Evolutionary conservation across 2,329 filamentous ascomycete genomes (phyloP).

Genomic region (Aspergillus jensenii): DNA sequence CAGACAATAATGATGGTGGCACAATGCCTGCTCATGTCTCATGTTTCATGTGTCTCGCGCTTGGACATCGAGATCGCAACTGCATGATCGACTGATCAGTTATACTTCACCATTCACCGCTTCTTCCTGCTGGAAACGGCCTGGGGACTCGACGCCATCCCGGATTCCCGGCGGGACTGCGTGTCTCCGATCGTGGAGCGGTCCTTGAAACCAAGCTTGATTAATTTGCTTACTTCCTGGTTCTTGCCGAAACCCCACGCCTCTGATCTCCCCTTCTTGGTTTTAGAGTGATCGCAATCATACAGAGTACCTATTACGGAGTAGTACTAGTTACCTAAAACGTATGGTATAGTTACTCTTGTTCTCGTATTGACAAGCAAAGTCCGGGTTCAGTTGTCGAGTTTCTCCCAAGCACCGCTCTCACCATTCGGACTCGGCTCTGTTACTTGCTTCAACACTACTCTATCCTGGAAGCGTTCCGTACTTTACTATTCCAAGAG

Average conservation of each 20-base stretch:
- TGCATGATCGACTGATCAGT: background rate
- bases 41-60: background rate
- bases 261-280: background rate
- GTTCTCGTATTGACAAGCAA: too few species aligned
- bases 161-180: background rate
- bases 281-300: background rate
- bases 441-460: background rate
- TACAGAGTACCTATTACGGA: background rate
- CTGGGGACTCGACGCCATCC: background rate
- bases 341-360: too few species aligned
- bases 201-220: background rate
- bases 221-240: background rate
- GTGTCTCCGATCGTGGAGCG: background rate
- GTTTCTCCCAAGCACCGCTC: background rate
- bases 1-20: background rate
- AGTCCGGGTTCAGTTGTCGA: too few species aligned
- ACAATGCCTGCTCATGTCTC: background rate
- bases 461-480: background rate
- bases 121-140: background rate
- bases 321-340: background rate
- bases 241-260: background rate
- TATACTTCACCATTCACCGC: background rate
- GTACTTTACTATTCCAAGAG: slow-evolving; percentile 2
- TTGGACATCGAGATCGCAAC: background rate
- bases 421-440: background rate